Percentiles rank a stretch among this genome's conserved stretches.
These are phyloP conservation scores for Wallacemonas rigidus DNA, from an alignment of 208 protist species.

Conservation along the genomic window DNA sequence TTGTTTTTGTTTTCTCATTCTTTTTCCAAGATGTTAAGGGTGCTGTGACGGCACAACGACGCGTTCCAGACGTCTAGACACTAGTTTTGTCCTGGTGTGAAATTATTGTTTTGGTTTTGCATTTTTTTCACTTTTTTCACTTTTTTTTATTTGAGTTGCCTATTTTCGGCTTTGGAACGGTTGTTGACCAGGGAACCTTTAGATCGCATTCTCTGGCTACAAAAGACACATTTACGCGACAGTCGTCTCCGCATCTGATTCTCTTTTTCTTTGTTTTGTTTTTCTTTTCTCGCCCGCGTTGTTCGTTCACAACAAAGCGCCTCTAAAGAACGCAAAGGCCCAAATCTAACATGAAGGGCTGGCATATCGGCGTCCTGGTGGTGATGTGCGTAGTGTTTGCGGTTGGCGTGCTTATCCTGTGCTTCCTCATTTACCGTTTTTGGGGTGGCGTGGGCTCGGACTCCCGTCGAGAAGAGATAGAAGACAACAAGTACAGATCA, in stretches of 20 bases:
- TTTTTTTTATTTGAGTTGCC: background rate
- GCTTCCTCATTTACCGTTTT: conserved; percentile 47
- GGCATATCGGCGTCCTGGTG: conserved; percentile 55
- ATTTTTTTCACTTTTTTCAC: conserved; percentile 18
- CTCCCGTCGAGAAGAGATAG: background rate
- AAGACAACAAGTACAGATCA: background rate
- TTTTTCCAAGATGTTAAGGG: background rate
- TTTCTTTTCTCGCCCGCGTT: conserved; percentile 3
- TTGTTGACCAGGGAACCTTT: too few relatives aligned
- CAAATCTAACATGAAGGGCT: conserved; percentile 43
- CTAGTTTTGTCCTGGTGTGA: background rate
- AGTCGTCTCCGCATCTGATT: background rate
- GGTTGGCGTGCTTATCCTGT: conserved; percentile 28
- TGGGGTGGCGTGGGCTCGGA: conserved; percentile 17
- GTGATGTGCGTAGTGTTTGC: conserved; percentile 63
- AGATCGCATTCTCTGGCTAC: too few relatives aligned
- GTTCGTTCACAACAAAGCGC: too few relatives aligned
- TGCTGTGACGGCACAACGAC: background rate
- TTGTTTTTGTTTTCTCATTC: conserved; percentile 10
- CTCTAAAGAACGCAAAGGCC: conserved; percentile 17
- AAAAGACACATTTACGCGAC: background rate
- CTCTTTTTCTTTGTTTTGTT: conserved; percentile 11
- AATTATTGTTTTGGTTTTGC: background rate
- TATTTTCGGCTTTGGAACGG: too few relatives aligned
- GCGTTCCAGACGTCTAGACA: background rate